A percentile compares a stretch with the other conserved stretches of the same genome.
phyloP scores from a whole-genome alignment of 2,329 filamentous ascomycete species.

The Amylocarpus encephaloides region DNA sequence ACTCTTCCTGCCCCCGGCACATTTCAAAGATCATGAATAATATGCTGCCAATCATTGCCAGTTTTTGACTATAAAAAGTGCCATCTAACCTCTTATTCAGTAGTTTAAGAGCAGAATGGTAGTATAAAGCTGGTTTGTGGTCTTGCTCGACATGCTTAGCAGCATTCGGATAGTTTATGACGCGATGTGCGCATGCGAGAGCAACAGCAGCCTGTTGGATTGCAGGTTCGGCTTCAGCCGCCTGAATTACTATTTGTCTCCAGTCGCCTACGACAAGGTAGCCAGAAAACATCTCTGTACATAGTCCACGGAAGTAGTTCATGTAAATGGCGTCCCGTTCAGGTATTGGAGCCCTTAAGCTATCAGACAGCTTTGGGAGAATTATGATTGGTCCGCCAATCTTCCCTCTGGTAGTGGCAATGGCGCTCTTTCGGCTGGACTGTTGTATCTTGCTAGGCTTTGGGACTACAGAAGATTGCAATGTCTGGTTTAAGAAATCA shows the following conservation, averaged over 20 bases:
- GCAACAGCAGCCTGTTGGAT: background rate
- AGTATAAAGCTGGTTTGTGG: background rate
- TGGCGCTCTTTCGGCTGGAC: background rate
- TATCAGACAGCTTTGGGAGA: too few species aligned
- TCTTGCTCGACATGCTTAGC: background rate
- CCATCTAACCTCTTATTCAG: constrained; percentile 1
- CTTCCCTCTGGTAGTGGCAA: background rate
- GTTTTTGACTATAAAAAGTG: background rate
- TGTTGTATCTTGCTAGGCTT: background rate
- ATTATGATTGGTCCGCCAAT: background rate
- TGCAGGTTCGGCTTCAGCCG: background rate
- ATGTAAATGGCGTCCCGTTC: background rate
- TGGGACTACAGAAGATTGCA: background rate
- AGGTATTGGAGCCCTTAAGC: background rate
- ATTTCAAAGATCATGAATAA: background rate
- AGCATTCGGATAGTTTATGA: background rate
- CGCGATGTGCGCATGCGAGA: background rate
- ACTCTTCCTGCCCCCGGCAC: background rate
- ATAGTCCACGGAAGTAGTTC: background rate
- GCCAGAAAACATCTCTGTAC: background rate
- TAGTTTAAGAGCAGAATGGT: background rate
- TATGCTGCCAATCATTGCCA: background rate
- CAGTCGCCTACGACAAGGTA: background rate
- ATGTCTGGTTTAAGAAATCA: constrained; percentile 1
- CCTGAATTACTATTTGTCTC: background rate